phyloP scores from a whole-genome alignment of 2,329 filamentous ascomycete species.

The Microsporum audouinii region DNA sequence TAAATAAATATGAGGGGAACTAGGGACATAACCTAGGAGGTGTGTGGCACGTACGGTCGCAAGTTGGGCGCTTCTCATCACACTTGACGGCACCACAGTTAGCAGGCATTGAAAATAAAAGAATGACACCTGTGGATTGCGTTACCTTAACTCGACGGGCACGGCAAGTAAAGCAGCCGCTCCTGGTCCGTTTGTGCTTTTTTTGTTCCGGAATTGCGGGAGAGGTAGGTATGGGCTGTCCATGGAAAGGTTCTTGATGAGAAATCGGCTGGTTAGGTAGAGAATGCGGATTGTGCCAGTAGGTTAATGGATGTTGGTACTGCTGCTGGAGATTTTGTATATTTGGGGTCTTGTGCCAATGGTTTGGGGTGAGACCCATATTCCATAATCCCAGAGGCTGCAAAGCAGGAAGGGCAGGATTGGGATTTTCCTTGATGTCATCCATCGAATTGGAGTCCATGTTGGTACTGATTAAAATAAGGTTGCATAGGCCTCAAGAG shows the following conservation, averaged over 20 bases:
- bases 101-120: slow-evolving; percentile 1
- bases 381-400: not conserved
- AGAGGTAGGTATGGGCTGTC: not conserved
- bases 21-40: no score
- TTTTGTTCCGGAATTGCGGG: slow-evolving; percentile 50
- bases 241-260: not conserved
- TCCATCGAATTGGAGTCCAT: not conserved
- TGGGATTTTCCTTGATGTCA: not conserved
- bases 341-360: not conserved
- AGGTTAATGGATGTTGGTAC: not conserved
- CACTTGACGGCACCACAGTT: slow-evolving; percentile 47
- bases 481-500: not conserved
- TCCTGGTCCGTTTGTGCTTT: slow-evolving; percentile 86
- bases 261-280: not conserved
- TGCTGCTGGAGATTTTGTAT: not conserved
- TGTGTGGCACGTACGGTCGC: slow-evolving; percentile 50
- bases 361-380: not conserved
- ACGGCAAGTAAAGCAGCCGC: slow-evolving; percentile 87
- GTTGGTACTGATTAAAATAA: not conserved
- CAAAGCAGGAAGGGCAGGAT: not conserved
- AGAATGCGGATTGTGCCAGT: slow-evolving; percentile 1
- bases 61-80: slow-evolving; percentile 76
- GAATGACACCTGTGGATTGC: not conserved
- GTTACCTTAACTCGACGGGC: slow-evolving; percentile 67
- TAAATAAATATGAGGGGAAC: not conserved